Conservation (phyloP, 2,329 filamentous ascomycete species). For the Stemphylium beticola region DNA sequence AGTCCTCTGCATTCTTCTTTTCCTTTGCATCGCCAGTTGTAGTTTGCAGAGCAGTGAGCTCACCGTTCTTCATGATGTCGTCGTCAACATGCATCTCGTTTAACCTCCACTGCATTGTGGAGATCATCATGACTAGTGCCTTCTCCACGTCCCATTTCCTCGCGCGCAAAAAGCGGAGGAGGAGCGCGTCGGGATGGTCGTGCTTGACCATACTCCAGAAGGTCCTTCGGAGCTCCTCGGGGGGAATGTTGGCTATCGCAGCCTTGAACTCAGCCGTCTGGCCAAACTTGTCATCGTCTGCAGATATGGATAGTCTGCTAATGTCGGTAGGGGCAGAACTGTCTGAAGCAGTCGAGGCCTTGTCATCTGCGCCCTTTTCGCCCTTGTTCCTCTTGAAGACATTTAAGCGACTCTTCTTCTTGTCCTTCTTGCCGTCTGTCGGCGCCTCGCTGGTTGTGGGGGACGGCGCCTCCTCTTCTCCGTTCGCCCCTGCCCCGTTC, state of each 20-base stretch:
- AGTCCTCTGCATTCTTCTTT: constrained; percentile 76
- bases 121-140: constrained; percentile 91
- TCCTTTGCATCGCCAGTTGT: constrained; percentile 65
- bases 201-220: constrained; percentile 97
- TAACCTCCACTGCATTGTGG: constrained; percentile 90
- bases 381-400: constrained; percentile 69
- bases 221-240: constrained; percentile 77
- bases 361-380: constrained; percentile 52
- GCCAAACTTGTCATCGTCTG: constrained; percentile 85
- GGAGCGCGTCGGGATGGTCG: constrained; percentile 86
- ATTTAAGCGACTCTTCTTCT: constrained; percentile 75
- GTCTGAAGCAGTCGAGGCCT: constrained; percentile 32
- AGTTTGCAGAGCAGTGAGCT: constrained; percentile 62
- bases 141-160: constrained; percentile 85
- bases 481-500: constrained; percentile 17
- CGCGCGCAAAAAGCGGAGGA: constrained; percentile 58
- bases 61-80: constrained; percentile 67
- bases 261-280: constrained; percentile 86
- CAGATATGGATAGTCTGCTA: constrained; percentile 40
- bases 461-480: constrained; percentile 22
- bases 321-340: constrained; percentile 38
- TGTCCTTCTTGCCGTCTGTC: constrained; percentile 59
- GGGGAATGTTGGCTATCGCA: constrained; percentile 75
- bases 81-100: constrained; percentile 86
- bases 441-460: constrained; percentile 15